Base-by-base conservation (phyloP, 2,329 filamentous ascomycete species). In the Bipolaris bicolor region DNA sequence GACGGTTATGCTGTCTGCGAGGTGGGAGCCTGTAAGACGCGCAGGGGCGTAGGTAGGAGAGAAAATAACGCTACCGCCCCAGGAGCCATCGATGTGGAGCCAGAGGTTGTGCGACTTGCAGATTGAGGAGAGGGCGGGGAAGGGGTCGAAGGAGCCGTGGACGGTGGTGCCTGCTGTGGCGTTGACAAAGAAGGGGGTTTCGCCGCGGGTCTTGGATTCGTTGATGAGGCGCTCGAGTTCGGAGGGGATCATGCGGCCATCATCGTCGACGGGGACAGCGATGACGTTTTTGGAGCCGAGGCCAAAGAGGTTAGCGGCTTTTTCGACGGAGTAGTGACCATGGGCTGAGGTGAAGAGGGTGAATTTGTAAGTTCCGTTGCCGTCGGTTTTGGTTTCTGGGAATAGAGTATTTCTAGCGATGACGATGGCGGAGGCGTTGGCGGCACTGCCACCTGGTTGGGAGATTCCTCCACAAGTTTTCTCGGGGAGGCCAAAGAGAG, bases 151-250 rank as follows among this genome's bases (percentile, higher is more conserved):
- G 0, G 90, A 92, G 15, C 95, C 95, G 61, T 94, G 81, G 2
- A 98, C 94, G 0, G 95, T 99, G 1, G 94, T 97, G 16, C 95
- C 95, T 0, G 95, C 94, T 0, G 95, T 98, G 5, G 93, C 90
- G 73, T 97, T 98, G 72, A 98, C 91, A 77, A 96, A 97, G 60
- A 99, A 90, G 0, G 95, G 94, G 0, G 90, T 95, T 71, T 88
- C 86, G 33, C 90, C 91, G 48, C 87, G 82, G 0, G 73, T 67
- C 67, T 87, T 87, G 22, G 90, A 88, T 52, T 83, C 81, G 5
- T 80, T 49, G 29, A 97, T 81, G 39, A 88, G 79, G 1, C 81
- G 79, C 22, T 89, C 85, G 9, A 99, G 82, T 15, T 85, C 85
- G 0, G 79, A 71, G 0, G 89, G 82, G 24, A 86, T 81, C 88